Base-by-base conservation (phyloP, 208 protist species). In the Acanthamoeba rhysodes region DNA sequence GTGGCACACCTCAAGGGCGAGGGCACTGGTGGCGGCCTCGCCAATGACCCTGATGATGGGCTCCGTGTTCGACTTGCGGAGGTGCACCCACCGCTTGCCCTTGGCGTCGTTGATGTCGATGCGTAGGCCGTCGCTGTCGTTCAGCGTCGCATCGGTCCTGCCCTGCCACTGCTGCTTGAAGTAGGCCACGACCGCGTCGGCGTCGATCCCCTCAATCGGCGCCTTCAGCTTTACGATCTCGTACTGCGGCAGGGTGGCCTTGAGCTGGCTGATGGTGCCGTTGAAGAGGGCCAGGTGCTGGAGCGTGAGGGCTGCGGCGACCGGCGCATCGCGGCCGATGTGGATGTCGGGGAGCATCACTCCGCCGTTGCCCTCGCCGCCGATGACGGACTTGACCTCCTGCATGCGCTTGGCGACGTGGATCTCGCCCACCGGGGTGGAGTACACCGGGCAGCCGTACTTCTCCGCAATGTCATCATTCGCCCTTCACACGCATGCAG, bases 291-390 rank as follows among this genome's bases (percentile, higher is more conserved):
- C 32, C 8, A 98, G 32, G 22, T 94, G 93, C 34, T 95, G 90
- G 0, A 98, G 48, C 7, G 96, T 88, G 2, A 98, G 85, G 10
- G 92, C 74, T 2, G 95, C 92, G 7, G 97, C 97, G 1, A 98
- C 97, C 16, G 82, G 96, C 24, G 97, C 95, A 64, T 98, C 98
- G 48, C 98, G 59, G 7, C 98, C 98, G 76, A 98, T 97, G 59
- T 98, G 98, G 27, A 97, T 82, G 37, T 98, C 96, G 24, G 97
- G 95, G 16, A 98, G 48, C 97, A 98, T 98, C 0, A 98, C 97
- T 50, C 98, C 98, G 34, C 98, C 98, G 94, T 98, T 98, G 24
- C 98, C 98, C 87, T 98, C 97, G 45, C 97, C 97, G 8, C 98
- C 97, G 94, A 98, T 97, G 1, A 96, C 84, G 9, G 95, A 64